Evolutionary conservation across 306 rosid species (phyloP), one percentile per base, ranked within the genome.

Genomic region (Nissolia schottii): DNA sequence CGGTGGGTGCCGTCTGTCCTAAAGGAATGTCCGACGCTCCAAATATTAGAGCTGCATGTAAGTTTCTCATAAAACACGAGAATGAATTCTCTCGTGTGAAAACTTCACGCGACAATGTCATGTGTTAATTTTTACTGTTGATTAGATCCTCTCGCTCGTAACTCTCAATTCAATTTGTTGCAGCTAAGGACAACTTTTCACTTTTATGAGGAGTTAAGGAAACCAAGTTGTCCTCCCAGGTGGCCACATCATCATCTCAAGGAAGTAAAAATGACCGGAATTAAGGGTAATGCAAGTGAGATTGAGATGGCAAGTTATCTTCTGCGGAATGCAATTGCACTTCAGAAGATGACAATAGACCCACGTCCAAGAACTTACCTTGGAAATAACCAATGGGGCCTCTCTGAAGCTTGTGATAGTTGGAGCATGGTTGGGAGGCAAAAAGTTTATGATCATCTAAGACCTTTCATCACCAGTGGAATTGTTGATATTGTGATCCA

Each of bases 271-370:
- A 58, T 83, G 24, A 79, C 77, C 0, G 87, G 87, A 5, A 34
- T 75, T 56, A 34, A 13, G 1, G 84, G 84, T 1, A 23, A 34
- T 31, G 15, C 31, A 1, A 71, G 77, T 53, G 84, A 79, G 68
- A 79, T 83, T 16, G 79, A 64, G 6, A 60, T 67, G 27, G 84
- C 84, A 7, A 54, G 45, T 8, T 79, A 79, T 71, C 74, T 83
- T 0, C 43, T 76, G 4, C 72, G 5, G 23, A 71, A 66, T 45
- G 81, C 84, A 60, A 54, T 51, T 64, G 53, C 65, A 6, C 84
- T 83, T 22, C 50, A 71, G 32, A 76, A 45, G 11, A 79, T 83
- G 84, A 46, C 35, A 20, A 70, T 83, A 3, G 81, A 79, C 63
- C 83, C 79, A 25, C 77, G 74, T 25, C 58, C 70, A 28, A 71